These are phyloP conservation scores for Stagonosporopsis rhizophila DNA, from an alignment of 2,329 filamentous ascomycete species.

Conservation along the genomic window DNA sequence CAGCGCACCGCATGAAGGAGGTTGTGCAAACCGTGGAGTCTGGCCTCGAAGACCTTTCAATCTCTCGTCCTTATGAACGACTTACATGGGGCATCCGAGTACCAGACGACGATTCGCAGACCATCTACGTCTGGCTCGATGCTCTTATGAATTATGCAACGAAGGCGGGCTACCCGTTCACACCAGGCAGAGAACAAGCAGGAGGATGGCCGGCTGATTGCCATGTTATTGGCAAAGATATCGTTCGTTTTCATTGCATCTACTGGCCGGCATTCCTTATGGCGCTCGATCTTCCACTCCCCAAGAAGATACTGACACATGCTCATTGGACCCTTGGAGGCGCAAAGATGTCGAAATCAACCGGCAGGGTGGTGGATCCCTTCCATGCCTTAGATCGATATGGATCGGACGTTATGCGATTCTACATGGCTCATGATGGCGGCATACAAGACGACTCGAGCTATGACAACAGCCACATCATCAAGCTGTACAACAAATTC, in stretches of 20 bases:
- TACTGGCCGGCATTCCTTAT: constrained; percentile 98
- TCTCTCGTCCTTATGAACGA: constrained; percentile 81
- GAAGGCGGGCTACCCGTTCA: constrained; percentile 83
- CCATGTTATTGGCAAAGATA: constrained; percentile 96
- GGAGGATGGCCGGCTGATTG: constrained; percentile 89
- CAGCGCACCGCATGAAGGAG: constrained; percentile 75
- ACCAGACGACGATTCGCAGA: constrained; percentile 82
- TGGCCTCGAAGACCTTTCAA: constrained; percentile 84
- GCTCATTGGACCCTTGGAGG: constrained; percentile 94
- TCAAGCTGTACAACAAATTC: constrained; percentile 78
- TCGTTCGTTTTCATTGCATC: constrained; percentile 90
- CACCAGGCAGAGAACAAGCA: constrained; percentile 66
- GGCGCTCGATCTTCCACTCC: constrained; percentile 80
- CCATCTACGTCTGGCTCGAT: constrained; percentile 98
- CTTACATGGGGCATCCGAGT: constrained; percentile 89
- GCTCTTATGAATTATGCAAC: constrained; percentile 94
- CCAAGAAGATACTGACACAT: constrained; percentile 83
- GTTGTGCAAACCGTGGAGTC: constrained; percentile 78
- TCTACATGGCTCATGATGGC: constrained; percentile 83
- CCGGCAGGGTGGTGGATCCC: constrained; percentile 93
- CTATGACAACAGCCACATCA: constrained; percentile 82
- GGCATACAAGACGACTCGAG: constrained; percentile 79
- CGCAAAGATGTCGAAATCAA: constrained; percentile 95
- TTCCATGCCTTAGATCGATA: constrained; percentile 90
- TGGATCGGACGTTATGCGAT: constrained; percentile 86